phyloP scores from a whole-genome alignment of 2,329 filamentous ascomycete genomes.

The Colletotrichum gloeosporioides region DNA sequence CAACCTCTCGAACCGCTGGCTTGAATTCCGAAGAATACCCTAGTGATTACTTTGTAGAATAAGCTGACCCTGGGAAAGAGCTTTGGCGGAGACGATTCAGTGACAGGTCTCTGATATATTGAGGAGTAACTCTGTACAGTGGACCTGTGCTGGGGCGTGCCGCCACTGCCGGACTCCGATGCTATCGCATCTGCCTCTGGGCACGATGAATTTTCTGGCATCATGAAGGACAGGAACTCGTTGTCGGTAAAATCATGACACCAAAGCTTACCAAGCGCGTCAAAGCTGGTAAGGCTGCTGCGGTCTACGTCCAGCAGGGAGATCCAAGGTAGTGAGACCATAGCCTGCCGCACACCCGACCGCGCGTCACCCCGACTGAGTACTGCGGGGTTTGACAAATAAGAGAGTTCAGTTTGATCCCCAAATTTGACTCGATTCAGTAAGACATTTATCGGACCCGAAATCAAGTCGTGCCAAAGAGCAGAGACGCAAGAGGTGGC shows the following conservation, averaged over 20 bases:
- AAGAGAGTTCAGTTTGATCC: not conserved
- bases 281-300: not conserved
- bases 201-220: not conserved
- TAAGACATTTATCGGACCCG: not conserved
- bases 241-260: not conserved
- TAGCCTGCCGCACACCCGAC: not conserved
- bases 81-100: not conserved
- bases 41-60: not conserved
- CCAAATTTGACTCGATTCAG: not conserved
- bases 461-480: not conserved
- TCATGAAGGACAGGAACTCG: not conserved
- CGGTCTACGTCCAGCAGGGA: not conserved
- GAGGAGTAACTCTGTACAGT: not conserved
- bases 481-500: not conserved
- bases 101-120: not conserved
- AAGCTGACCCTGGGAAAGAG: not conserved
- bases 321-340: not conserved
- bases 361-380: not conserved
- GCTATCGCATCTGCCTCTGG: not conserved
- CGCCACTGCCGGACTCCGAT: not conserved
- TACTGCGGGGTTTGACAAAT: not conserved
- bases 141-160: not conserved
- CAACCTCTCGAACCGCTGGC: not conserved
- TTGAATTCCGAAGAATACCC: not conserved
- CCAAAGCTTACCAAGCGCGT: no score